These are phyloP conservation scores for Hypoxylon lienhwacheense DNA, from an alignment of 495 filamentous ascomycete species.

Conservation along the genomic window DNA sequence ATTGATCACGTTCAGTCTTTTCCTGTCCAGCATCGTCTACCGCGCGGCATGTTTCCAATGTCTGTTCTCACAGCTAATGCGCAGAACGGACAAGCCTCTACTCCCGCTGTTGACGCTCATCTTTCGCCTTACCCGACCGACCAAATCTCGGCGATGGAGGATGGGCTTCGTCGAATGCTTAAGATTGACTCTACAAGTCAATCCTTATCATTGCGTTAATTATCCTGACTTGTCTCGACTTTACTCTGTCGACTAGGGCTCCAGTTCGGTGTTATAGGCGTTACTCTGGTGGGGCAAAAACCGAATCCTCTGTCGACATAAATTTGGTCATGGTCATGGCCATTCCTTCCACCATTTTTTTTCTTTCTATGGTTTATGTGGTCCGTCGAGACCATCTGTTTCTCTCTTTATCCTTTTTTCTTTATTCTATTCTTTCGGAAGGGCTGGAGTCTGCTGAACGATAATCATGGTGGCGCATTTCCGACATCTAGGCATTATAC, in stretches of 20 bases:
- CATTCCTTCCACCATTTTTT: slow-evolving; percentile 7
- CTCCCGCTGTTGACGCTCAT: slow-evolving; percentile 15
- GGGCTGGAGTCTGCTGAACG: slow-evolving; percentile 18
- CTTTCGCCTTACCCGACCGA: slow-evolving; percentile 27
- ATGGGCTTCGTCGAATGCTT: slow-evolving; percentile 52
- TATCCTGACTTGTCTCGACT: background rate
- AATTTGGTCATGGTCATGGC: slow-evolving; percentile 5
- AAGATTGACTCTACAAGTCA: slow-evolving; percentile 44
- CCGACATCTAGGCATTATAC: slow-evolving; percentile 36
- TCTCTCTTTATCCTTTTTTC: slow-evolving; percentile 8
- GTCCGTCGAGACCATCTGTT: background rate
- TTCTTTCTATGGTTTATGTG: slow-evolving; percentile 1
- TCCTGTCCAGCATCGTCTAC: slow-evolving; percentile 5
- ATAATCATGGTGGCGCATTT: slow-evolving; percentile 33
- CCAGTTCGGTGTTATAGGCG: slow-evolving; percentile 21
- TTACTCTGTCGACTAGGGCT: slow-evolving; percentile 12
- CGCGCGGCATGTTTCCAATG: slow-evolving; percentile 31
- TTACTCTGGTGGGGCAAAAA: background rate
- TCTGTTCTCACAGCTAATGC: slow-evolving; percentile 30
- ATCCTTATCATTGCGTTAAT: slow-evolving; percentile 8
- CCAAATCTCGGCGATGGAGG: slow-evolving; percentile 50
- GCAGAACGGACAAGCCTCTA: slow-evolving; percentile 12
- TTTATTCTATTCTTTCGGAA: slow-evolving; percentile 15
- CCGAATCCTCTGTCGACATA: background rate
- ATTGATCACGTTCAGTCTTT: background rate